A percentile compares a stretch with the other conserved stretches of the same genome.
These are phyloP conservation scores for Deinandra increscens DNA, from an alignment of 129 eudicot species.

Conservation along the genomic window DNA sequence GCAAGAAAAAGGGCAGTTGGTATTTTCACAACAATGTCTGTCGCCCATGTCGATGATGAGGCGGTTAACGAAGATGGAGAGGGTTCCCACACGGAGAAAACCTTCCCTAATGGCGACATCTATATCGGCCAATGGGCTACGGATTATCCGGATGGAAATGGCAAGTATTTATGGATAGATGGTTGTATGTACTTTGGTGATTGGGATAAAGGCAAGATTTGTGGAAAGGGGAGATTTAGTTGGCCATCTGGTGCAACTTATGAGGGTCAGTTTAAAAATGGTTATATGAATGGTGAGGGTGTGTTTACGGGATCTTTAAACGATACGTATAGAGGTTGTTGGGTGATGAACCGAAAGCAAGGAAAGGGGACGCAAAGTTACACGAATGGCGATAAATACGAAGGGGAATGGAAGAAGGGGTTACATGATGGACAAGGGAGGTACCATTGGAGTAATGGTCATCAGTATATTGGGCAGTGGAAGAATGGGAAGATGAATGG, in stretches of 20 bases:
- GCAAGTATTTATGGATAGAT: constrained; percentile 77
- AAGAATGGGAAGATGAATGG: constrained; percentile 72
- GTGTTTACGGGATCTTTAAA: constrained; percentile 49
- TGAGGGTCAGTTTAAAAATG: constrained; percentile 82
- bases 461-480: constrained; percentile 82
- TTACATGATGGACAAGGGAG: constrained; percentile 78
- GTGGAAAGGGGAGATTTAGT: constrained; percentile 70
- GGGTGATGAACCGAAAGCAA: constrained; percentile 79
- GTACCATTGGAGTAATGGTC: constrained; percentile 73
- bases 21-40: constrained; percentile 82
- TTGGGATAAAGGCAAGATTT: constrained; percentile 60
- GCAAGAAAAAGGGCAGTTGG: constrained; percentile 58
- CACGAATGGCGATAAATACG: constrained; percentile 64
- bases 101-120: constrained; percentile 53
- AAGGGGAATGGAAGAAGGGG: constrained; percentile 79
- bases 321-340: constrained; percentile 55
- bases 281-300: constrained; percentile 85
- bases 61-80: constrained; percentile 31
- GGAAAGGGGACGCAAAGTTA: constrained; percentile 61
- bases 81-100: constrained; percentile 40
- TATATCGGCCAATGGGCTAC: constrained; percentile 76
- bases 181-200: constrained; percentile 84
- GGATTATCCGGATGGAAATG: constrained; percentile 71
- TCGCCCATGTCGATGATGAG: constrained; percentile 89
- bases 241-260: constrained; percentile 86